Conservation (phyloP, 2,329 filamentous ascomycete genomes). For the Trichoderma atrobrunneum region DNA sequence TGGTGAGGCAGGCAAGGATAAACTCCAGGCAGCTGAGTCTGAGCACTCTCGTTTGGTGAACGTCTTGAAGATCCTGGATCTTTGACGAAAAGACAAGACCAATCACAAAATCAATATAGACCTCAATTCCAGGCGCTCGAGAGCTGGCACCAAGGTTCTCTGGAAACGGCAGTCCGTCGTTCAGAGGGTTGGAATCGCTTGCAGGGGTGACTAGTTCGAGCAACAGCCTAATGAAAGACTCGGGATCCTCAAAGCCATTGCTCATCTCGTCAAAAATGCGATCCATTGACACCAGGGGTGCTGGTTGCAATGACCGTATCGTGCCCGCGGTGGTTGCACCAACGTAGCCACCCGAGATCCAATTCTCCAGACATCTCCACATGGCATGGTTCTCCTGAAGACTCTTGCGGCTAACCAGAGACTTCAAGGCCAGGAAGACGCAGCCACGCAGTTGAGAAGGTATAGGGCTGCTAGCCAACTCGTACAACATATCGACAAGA, state of each 20-base stretch:
- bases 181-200: constrained; percentile 57
- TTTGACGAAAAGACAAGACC: constrained; percentile 72
- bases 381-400: constrained; percentile 65
- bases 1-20: constrained; percentile 71
- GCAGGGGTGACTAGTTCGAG: constrained; percentile 68
- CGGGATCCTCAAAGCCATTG: constrained; percentile 78
- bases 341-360: constrained; percentile 63
- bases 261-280: constrained; percentile 72
- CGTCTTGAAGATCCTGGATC: constrained; percentile 61
- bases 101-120: constrained; percentile 88
- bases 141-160: constrained; percentile 76
- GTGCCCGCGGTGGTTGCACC: constrained; percentile 33
- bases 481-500: constrained; percentile 71
- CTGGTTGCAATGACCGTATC: constrained; percentile 29
- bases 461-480: constrained; percentile 73
- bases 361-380: constrained; percentile 79
- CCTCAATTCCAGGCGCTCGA: constrained; percentile 78
- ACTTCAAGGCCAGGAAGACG: constrained; percentile 74
- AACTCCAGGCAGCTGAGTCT: constrained; percentile 82
- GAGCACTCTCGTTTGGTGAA: constrained; percentile 68
- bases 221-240: constrained; percentile 77
- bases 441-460: constrained; percentile 76
- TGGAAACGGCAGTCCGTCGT: constrained; percentile 80
- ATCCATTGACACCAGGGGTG: constrained; percentile 50
- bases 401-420: constrained; percentile 73